Conservation (phyloP, 371 early-diverging fungal genomes). For the Rhizomucor pusillus region DNA sequence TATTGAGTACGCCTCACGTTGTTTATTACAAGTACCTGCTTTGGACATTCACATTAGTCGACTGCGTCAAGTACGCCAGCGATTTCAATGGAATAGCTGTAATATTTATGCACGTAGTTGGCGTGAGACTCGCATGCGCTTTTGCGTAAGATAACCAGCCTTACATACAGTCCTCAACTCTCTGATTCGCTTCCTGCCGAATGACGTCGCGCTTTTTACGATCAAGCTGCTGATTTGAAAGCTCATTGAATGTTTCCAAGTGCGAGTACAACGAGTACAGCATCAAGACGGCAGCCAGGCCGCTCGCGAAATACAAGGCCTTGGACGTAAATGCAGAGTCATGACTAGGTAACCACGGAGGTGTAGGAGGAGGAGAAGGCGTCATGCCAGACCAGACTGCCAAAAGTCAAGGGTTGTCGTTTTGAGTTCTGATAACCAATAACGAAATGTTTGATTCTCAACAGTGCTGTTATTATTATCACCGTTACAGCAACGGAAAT, state of each 20-base stretch:
- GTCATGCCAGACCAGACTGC: no score
- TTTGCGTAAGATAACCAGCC: no score
- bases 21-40: slow-evolving; percentile 51
- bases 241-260: slow-evolving; percentile 43
- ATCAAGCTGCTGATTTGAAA: slow-evolving; percentile 6
- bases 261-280: slow-evolving; percentile 60
- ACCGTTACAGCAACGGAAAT: no score
- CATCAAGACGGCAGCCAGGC: slow-evolving; percentile 52
- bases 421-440: no score
- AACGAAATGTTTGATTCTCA: no score
- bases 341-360: no score
- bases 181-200: slow-evolving; percentile 28
- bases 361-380: no score
- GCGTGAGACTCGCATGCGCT: not conserved
- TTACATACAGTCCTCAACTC: slow-evolving; percentile 56
- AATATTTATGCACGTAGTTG: not conserved
- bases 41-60: slow-evolving; percentile 63
- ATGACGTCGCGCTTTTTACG: slow-evolving; percentile 16
- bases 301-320: slow-evolving; percentile 37
- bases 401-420: no score
- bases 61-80: slow-evolving; percentile 60
- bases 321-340: not conserved
- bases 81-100: slow-evolving; percentile 54
- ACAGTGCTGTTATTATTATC: no score
- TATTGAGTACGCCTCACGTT: no score